Evolutionary conservation across 1,284 basidiomycete species (phyloP).

Genomic region (Leccinum pallidistipes): DNA sequence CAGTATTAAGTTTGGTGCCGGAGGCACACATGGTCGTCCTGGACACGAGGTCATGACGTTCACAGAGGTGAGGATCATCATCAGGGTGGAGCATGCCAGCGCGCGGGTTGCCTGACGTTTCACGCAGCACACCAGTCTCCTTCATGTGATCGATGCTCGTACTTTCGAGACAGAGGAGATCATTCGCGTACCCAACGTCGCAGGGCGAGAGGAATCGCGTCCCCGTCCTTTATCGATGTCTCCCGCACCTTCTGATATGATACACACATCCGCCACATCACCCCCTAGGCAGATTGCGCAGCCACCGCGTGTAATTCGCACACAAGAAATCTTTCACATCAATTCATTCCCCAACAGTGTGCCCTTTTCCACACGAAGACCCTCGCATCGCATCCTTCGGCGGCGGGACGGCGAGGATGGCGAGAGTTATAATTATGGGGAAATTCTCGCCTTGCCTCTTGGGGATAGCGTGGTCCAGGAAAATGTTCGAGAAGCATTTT

Average conservation of each 20-base stretch:
- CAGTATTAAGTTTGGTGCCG: conserved; percentile 73
- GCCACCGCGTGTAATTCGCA: conserved; percentile 44
- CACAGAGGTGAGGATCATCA: conserved; percentile 63
- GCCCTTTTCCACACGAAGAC: conserved; percentile 18
- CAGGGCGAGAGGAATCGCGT: conserved; percentile 23
- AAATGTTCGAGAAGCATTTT: conserved; percentile 57
- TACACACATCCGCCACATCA: conserved; percentile 8
- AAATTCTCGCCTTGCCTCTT: conserved; percentile 55
- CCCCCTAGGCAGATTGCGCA: conserved; percentile 18
- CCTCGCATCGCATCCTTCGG: conserved; percentile 24
- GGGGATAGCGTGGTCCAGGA: conserved; percentile 61
- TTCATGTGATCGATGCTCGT: conserved; percentile 78
- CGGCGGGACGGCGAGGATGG: conserved; percentile 35
- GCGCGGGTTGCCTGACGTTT: conserved; percentile 12
- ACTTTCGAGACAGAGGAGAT: conserved; percentile 78
- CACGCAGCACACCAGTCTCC: conserved; percentile 64
- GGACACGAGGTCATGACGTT: conserved; percentile 74
- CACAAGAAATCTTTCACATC: conserved; percentile 57
- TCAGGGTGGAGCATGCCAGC: neutral
- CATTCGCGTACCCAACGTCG: conserved; percentile 55
- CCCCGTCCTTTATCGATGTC: conserved; percentile 19
- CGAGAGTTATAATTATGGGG: conserved; percentile 36
- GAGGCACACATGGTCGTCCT: conserved; percentile 37
- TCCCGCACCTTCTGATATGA: conserved; percentile 15
- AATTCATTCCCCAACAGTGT: conserved; percentile 16